phyloP scores from a whole-genome alignment of 176 grass and related monocot genomes.

The Thalia dealbata region DNA sequence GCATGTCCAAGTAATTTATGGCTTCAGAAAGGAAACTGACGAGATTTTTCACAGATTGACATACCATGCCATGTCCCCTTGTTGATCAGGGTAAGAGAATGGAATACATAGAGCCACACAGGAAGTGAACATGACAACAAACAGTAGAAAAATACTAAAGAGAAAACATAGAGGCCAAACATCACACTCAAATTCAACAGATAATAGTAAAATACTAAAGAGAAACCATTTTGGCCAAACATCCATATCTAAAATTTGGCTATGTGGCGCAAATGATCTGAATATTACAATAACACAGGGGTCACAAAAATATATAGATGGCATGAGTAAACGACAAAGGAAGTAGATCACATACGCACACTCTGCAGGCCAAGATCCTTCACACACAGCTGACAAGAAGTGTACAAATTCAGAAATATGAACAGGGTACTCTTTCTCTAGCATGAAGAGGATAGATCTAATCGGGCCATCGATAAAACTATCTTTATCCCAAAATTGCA shows the following conservation, averaged over 20 bases:
- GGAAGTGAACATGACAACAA: no score
- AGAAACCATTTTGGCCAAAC: background rate
- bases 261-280: no score
- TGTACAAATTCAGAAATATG: constrained; percentile 45
- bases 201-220: no score
- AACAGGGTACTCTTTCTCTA: constrained; percentile 85
- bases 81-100: background rate
- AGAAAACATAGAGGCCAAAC: background rate
- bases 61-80: background rate
- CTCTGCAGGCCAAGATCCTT: constrained; percentile 76
- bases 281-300: background rate
- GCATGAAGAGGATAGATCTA: constrained; percentile 73
- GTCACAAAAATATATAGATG: background rate
- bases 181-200: no score
- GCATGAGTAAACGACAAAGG: constrained; percentile 1
- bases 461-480: constrained; percentile 86
- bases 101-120: background rate
- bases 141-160: no score
- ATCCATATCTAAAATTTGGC: background rate
- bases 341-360: constrained; percentile 63
- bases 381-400: constrained; percentile 77
- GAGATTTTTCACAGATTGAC: background rate
- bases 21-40: background rate
- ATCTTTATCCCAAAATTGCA: constrained; percentile 96
- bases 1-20: background rate